Evolutionary conservation across 306 rosid species (phyloP).

Genomic region (Hippophae rhamnoides): DNA sequence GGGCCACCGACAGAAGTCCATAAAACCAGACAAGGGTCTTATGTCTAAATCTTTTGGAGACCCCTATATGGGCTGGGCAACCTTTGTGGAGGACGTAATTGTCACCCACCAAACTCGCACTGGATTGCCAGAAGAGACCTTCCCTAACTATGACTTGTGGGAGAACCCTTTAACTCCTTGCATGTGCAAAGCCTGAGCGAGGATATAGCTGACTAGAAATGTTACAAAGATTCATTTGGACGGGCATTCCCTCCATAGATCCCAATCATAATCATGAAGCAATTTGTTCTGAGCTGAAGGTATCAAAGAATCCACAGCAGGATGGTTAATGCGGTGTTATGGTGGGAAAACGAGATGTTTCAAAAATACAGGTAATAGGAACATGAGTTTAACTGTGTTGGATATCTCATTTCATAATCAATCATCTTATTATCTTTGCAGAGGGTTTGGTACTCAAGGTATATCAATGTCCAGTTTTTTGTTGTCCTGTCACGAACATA

Average conservation of each 20-base stretch:
- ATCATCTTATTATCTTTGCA: constrained; percentile 21
- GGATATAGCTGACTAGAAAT: constrained; percentile 17
- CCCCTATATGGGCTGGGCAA: constrained; percentile 98
- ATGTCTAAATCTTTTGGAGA: constrained; percentile 99
- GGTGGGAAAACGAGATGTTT: constrained; percentile 22
- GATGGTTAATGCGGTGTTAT: not conserved
- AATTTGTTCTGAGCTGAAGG: constrained; percentile 1
- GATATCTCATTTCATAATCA: constrained; percentile 19
- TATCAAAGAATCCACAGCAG: constrained; percentile 1
- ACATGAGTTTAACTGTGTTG: constrained; percentile 18
- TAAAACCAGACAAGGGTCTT: constrained; percentile 94
- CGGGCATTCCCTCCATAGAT: constrained; percentile 17
- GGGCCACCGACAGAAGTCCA: constrained; percentile 91
- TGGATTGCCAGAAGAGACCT: constrained; percentile 88
- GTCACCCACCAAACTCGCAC: constrained; percentile 82
- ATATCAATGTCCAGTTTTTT: constrained; percentile 8
- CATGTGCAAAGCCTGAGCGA: constrained; percentile 82
- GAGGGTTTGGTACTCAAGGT: constrained; percentile 22
- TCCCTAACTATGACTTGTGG: constrained; percentile 93
- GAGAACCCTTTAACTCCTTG: constrained; percentile 96
- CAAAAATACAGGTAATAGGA: constrained; percentile 21
- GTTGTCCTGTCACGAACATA: constrained; percentile 18
- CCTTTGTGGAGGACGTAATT: constrained; percentile 85
- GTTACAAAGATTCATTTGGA: constrained; percentile 12
- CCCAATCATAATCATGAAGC: not conserved